Evolutionary conservation across 192 early-diverging fungal genomes (phyloP), one percentile per base, ranked within the genome.

Genomic region (Podila epicladia): DNA sequence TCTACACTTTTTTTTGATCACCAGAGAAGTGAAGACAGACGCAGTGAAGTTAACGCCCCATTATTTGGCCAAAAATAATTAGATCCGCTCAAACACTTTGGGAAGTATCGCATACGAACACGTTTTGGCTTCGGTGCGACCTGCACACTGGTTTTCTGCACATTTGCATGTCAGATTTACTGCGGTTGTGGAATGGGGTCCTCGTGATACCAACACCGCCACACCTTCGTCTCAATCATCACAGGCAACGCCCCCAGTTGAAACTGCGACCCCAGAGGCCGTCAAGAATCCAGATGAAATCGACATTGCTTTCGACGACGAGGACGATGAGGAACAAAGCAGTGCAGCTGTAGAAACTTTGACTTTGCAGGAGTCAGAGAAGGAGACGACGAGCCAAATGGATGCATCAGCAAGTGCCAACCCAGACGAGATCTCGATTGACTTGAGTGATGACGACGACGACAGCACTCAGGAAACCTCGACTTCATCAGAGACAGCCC

Each of bases 91-190:
- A 5, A 91, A 93, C 58, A 92, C 84, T 7, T 75, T 99, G 24
- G 98, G 98, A 15, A 94, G 90, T 62, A 82, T 88, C 1, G 87
- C 92, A 1, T 91, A 88, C 64, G 91, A 94, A 50, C 38, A 90
- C 53, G 82, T 99, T 28, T 64, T 99, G 59, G 85, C 89, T 58
- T 76, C 87, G 32, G 69, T 99, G 60, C 86, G 91, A 61, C 98
- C 98, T 13, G 79, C 83, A 8, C 94, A 91, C 84, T 99, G 98
- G 98, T 97, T 98, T 71, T 83, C 95, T 8, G 97, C 97, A 3
- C 98, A 99, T 82, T 76, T 98, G 67, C 98, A 99, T 77, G 95
- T 97, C 26, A 90, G 94, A 32, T 99, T 92, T 77, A 84, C 92
- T 31, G 97, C 97, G 1, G 29, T 91, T 0, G 88, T 94, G 20